These are phyloP conservation scores for Russula brevipes DNA, from an alignment of 768 basidiomycete species.

Conservation along the genomic window DNA sequence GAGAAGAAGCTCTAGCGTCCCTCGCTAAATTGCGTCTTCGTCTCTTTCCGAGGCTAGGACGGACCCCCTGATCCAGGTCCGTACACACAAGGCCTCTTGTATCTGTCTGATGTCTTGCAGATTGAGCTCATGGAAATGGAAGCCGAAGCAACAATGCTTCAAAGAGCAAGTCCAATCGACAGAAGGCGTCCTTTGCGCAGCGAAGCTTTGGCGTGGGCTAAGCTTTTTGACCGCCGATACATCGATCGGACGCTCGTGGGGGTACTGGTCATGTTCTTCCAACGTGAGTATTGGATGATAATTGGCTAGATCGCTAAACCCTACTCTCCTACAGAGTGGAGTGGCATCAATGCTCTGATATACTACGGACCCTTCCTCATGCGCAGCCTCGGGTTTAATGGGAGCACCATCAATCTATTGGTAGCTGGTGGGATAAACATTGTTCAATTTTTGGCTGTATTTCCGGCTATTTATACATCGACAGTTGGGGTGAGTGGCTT, in stretches of 20 bases:
- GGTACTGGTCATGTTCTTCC: conserved; percentile 74
- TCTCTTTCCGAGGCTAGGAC: conserved; percentile 39
- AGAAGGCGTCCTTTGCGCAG: conserved; percentile 12
- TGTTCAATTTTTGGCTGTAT: conserved; percentile 68
- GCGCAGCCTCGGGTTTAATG: conserved; percentile 54
- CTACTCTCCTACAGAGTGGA: conserved; percentile 56
- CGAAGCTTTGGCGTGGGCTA: conserved; percentile 49
- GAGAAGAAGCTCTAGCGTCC: conserved; percentile 53
- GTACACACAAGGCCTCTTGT: background rate
- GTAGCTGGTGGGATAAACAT: conserved; percentile 76
- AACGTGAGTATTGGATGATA: conserved; percentile 48
- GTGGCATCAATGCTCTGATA: conserved; percentile 77
- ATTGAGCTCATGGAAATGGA: conserved; percentile 75
- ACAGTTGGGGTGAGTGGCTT: conserved; percentile 44
- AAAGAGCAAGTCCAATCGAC: conserved; percentile 33
- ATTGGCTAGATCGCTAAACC: background rate
- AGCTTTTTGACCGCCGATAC: conserved; percentile 51
- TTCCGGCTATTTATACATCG: conserved; percentile 72
- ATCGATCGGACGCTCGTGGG: conserved; percentile 62
- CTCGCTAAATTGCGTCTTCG: conserved; percentile 54
- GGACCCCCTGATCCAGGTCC: conserved; percentile 51
- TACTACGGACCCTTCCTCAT: conserved; percentile 79
- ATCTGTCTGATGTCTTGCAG: conserved; percentile 32
- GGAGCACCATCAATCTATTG: conserved; percentile 55
- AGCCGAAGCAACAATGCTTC: conserved; percentile 54